Evolutionary conservation across 768 basidiomycete genomes (phyloP).

Genomic region (Cubamyces sp.): DNA sequence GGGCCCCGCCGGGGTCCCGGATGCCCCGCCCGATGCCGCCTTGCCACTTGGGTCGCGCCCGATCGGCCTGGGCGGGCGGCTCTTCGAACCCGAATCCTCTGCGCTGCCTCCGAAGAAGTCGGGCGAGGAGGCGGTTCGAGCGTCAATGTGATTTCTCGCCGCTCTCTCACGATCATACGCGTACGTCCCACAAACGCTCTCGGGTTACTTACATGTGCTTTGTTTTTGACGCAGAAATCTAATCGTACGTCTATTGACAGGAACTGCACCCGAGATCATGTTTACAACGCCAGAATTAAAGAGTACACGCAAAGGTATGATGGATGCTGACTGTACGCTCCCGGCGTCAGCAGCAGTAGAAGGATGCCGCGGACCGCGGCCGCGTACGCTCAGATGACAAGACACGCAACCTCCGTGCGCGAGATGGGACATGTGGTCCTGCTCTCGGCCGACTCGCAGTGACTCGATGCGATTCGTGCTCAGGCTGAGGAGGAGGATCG

Average conservation of each 20-base stretch:
- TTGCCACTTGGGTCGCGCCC: neutral
- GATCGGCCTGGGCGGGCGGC: conserved; percentile 4
- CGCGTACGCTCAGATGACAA: conserved; percentile 4
- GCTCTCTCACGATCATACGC: neutral
- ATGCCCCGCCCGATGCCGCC: neutral
- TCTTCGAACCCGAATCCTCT: neutral
- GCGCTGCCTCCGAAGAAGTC: conserved; percentile 19
- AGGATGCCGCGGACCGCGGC: neutral
- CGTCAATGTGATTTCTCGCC: conserved; percentile 8
- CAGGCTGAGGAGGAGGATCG: neutral
- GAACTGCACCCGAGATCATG: neutral
- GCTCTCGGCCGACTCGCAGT: neutral
- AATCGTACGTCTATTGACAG: too few relatives aligned
- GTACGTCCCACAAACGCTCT: too few relatives aligned
- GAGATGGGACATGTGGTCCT: neutral
- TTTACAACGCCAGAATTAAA: neutral
- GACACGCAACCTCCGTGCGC: neutral
- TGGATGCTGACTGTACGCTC: neutral
- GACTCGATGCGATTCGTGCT: neutral
- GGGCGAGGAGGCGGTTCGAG: conserved; percentile 2
- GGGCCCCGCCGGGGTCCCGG: neutral
- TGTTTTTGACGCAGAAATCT: too few relatives aligned
- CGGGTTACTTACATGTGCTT: neutral
- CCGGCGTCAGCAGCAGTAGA: too few relatives aligned
- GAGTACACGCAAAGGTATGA: neutral